Base-by-base conservation (phyloP, 2,329 filamentous ascomycete genomes). In the Beauveria pseudobassiana region DNA sequence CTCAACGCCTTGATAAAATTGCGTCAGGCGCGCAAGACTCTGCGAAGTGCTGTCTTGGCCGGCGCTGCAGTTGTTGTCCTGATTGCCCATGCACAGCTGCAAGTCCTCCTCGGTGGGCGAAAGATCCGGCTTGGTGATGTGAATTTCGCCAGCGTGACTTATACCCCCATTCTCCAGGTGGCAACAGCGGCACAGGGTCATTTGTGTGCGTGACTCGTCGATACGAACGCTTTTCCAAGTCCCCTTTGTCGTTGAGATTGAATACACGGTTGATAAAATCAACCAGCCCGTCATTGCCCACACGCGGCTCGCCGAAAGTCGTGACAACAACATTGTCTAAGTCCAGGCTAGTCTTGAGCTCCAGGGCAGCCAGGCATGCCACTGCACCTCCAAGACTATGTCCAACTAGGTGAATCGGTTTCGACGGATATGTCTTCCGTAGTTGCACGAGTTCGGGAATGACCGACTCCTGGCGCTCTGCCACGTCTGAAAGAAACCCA, bases 381-480 rank as follows among this genome's bases (percentile, higher is more conserved):
- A 99, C 90, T 0, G 95, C 93, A 18, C 95, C 95, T 22, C 95
- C 95, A 0, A 99, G 84, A 56, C 90, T 96, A 73, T 99, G 95
- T 0, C 95, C 95, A 8, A 96, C 86, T 3, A 99, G 79, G 26
- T 89, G 86, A 16, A 98, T 76, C 46, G 85, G 77, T 68, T 96
- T 93, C 26, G 83, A 77, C 0, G 90, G 90, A 69, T 93, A 83
- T 48, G 82, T 76, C 18, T 78, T 72, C 26, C 82, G 78, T 5
- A 90, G 77, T 5, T 77, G 74, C 59, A 84, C 77, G 4, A 99
- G 76, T 30, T 86, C 78, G 0, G 88, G 83, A 18, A 96, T 73
- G 30, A 99, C 84, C 2, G 82, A 76, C 34, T 81, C 76, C 91
- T 84, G 0, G 93, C 90, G 69, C 87, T 86, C 56, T 82, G 78